phyloP scores from a whole-genome alignment of 768 basidiomycete species.

The Piloderma croceum region DNA sequence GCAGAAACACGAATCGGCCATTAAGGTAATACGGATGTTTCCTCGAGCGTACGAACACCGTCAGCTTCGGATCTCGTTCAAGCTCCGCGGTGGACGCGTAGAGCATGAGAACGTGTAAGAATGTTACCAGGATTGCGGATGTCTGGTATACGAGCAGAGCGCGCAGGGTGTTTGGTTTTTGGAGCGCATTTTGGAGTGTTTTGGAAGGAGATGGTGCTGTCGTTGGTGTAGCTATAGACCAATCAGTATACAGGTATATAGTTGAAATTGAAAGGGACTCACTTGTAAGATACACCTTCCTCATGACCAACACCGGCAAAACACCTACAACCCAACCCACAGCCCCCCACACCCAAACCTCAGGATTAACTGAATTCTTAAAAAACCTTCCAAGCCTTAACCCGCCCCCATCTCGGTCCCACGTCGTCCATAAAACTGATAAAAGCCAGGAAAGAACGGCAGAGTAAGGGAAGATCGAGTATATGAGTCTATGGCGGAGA shows the following conservation, averaged over 20 bases:
- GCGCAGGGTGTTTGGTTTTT: slow-evolving; percentile 41
- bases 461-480: slow-evolving; percentile 49
- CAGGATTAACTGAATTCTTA: slow-evolving; percentile 39
- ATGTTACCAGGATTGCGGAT: slow-evolving; percentile 41
- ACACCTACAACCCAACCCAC: slow-evolving; percentile 48
- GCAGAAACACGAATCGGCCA: slow-evolving; percentile 57
- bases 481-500: slow-evolving; percentile 54
- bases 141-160: slow-evolving; percentile 41
- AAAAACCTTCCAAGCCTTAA: slow-evolving; percentile 22
- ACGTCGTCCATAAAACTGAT: slow-evolving; percentile 35
- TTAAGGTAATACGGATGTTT: slow-evolving; percentile 75
- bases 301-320: slow-evolving; percentile 50
- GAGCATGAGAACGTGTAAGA: slow-evolving; percentile 38
- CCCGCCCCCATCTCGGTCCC: slow-evolving; percentile 38
- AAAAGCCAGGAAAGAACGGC: slow-evolving; percentile 42
- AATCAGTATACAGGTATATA: not conserved
- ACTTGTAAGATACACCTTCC: slow-evolving; percentile 60
- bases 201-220: slow-evolving; percentile 48
- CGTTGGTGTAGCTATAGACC: slow-evolving; percentile 39
- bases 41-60: slow-evolving; percentile 51
- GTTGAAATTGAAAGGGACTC: slow-evolving; percentile 19
- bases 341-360: slow-evolving; percentile 37
- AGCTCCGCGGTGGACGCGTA: slow-evolving; percentile 26
- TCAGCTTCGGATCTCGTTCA: slow-evolving; percentile 37
- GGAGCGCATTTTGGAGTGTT: slow-evolving; percentile 39